Evolutionary conservation across 306 rosid genomes (phyloP), one percentile per base, ranked within the genome.

Genomic region (Notholithocarpus densiflorus): DNA sequence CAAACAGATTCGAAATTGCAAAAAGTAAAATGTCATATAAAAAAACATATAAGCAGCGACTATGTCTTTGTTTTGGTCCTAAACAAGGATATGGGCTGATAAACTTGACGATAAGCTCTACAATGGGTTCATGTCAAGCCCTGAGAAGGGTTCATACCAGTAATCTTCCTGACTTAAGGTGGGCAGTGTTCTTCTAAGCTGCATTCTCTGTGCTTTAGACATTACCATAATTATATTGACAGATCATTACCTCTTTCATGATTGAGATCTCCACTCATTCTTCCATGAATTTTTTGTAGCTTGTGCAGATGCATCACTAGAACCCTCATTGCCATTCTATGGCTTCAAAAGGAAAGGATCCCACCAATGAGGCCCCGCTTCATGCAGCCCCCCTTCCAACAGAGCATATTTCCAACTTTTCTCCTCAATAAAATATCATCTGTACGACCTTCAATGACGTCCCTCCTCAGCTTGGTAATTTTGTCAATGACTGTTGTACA

Each of bases 291-390:
- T 95, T 82, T 95, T 91, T 1, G 97, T 97, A 84, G 86, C 97
- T 83, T 86, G 85, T 0, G 91, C 89, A 64, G 95, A 87, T 32
- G 82, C 72, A 74, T 90, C 90, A 61, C 40, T 66, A 68, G 98
- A 91, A 71, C 93, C 93, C n/a, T 77, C 88, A 66, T 77, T 84
- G 7, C 83, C 96, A 20, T 89, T 92, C 84, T 93, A 93, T 6
- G 98, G 98, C 81, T 96, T 91, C 0, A 97, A 92, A 86, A 96
- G 93, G 97, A 96, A 90, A 71, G 96, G 97, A 87, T 96, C 99
- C 99, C 99, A 96, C 84, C 86, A 98, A 79, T 96, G 97, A 82
- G 98, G 83, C 72, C 98, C 98, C 10, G 88, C 99, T 82, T 89
- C 93, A 17, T 88, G 98, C 81, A 86, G 89, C 60, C 99, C 96